Conservation (phyloP, 2,329 filamentous ascomycete genomes). For the Tolypocladium pustulatum region DNA sequence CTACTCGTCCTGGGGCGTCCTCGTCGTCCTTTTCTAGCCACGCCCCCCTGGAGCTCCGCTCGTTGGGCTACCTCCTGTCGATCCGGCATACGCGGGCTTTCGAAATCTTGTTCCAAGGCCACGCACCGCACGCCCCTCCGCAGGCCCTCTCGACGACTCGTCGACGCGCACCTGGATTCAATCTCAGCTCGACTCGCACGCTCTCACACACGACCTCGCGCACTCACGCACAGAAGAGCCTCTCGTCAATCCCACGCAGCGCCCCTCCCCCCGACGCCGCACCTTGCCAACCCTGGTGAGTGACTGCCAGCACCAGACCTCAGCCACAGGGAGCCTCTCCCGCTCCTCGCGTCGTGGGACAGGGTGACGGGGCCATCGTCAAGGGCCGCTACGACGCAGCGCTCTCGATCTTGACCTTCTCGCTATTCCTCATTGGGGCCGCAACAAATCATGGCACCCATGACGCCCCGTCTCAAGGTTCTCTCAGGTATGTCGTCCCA, state of each 20-base stretch:
- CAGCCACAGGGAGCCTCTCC: conserved; percentile 15
- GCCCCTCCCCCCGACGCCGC: conserved; percentile 4
- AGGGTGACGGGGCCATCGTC: conserved; percentile 22
- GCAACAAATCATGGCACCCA: conserved; percentile 43
- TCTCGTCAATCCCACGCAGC: background rate
- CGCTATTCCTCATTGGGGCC: conserved; percentile 22
- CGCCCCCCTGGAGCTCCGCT: conserved; percentile 8
- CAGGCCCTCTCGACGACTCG: background rate
- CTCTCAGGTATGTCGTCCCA: conserved; percentile 45
- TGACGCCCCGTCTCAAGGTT: conserved; percentile 49
- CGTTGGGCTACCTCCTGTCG: conserved; percentile 9
- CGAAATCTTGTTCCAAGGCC: background rate
- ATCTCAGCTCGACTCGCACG: background rate
- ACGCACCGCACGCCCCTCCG: background rate
- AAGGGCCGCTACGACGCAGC: conserved; percentile 19
- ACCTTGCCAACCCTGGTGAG: conserved; percentile 5
- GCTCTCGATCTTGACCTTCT: conserved; percentile 20
- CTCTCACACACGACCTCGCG: background rate
- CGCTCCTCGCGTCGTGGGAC: conserved; percentile 13
- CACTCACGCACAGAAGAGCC: background rate
- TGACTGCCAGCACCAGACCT: conserved; percentile 4
- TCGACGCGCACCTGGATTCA: background rate
- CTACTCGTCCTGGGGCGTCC: conserved; percentile 8
- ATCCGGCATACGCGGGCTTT: conserved; percentile 5
- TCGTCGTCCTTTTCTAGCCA: conserved; percentile 1